A percentile compares a stretch with the other conserved stretches of the same genome.
phyloP scores from a whole-genome alignment of 2,329 filamentous ascomycete species.

The Colletotrichum truncatum region DNA sequence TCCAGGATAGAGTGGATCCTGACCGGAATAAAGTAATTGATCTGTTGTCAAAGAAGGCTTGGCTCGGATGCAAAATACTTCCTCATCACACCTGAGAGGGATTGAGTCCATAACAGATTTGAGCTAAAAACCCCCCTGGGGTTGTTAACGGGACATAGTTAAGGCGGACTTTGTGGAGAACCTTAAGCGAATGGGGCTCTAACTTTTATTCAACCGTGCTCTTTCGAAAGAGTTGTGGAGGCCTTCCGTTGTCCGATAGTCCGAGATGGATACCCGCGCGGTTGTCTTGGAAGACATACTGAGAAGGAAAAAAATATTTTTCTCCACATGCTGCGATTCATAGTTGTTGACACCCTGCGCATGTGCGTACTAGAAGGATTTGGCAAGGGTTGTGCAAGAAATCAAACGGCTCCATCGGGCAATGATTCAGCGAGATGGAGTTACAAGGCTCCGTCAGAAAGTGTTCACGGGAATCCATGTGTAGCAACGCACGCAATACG shows the following conservation, averaged over 20 bases:
- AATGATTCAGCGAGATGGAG: neutral
- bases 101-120: neutral
- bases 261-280: constrained; percentile 3
- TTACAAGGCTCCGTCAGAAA: neutral
- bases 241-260: neutral
- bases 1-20: neutral
- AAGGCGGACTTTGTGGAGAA: neutral
- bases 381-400: neutral
- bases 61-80: constrained; percentile 21
- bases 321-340: too few species aligned
- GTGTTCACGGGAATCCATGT: neutral
- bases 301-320: neutral
- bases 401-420: neutral
- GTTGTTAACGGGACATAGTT: neutral
- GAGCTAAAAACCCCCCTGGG: neutral
- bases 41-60: constrained; percentile 10
- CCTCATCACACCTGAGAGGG: neutral
- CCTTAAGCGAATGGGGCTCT: neutral
- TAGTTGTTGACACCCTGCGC: too few species aligned
- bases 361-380: neutral
- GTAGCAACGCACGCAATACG: neutral
- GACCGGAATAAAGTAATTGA: constrained; percentile 5
- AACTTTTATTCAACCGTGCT: neutral
- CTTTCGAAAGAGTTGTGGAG: neutral
- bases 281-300: too few species aligned